Evolutionary conservation across 306 rosid species (phyloP), one percentile per base, ranked within the genome.

Genomic region (Fagus sylvatica): DNA sequence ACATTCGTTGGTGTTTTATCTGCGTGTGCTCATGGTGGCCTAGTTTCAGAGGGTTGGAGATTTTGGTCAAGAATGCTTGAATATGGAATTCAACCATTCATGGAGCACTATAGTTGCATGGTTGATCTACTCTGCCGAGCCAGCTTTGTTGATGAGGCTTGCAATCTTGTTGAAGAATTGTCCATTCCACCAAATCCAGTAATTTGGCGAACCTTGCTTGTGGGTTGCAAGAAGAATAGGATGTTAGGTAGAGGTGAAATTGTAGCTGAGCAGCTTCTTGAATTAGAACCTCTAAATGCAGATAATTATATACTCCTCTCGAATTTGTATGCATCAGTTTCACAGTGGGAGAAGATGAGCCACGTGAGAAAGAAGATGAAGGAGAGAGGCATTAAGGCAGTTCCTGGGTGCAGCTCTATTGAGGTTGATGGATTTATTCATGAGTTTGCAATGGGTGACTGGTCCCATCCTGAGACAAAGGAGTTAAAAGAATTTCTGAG

Each of bases 301-400:
- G 81, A 71, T n/a, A 81, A 76, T 60, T 81, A 53, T 65, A 34
- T 53, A 22, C 54, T 81, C 41, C 72, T 81, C 34, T 81, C 84
- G 42, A 81, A 68, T 81, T 41, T 81, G 37, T 81, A 81, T 43
- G 79, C 84, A 15, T 76, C 78, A 3, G 60, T 81, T 62, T 76
- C 74, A 4, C 78, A 53, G 75, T 76, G 80, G 81, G 84, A 81
- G 70, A 81, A 76, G 81, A 81, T 76, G 84, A 62, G 69, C 61
- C 69, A 39, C 28, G 39, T 71, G 16, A 70, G 84, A 71, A 65
- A 53, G 70, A 64, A 70, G 53, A 75, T 70, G 84, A 76, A 81
- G 71, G 80, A 81, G 42, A 75, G 5, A 55, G 72, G 64, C 46
- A 65, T 81, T 22, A 71, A 55, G 75, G 70, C 81, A 1, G 41